phyloP scores from a whole-genome alignment of 345 rosid genomes.

The Hibiscus syriacus region DNA sequence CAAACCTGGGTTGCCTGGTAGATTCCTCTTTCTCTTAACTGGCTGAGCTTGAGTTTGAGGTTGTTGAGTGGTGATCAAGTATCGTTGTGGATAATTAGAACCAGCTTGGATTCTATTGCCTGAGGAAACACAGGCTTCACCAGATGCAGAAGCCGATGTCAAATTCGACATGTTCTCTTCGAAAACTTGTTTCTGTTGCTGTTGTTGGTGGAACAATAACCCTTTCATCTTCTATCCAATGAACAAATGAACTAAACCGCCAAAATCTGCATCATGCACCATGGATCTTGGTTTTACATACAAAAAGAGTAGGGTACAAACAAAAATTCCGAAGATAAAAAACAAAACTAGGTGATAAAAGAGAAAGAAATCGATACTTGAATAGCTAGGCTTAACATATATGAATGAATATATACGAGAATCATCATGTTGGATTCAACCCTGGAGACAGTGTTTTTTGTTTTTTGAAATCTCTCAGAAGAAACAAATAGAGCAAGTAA shows the following conservation, averaged over 20 bases:
- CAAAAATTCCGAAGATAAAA: conserved; percentile 12
- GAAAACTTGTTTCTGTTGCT: conserved; percentile 18
- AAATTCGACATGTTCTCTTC: conserved; percentile 88
- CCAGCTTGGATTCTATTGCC: conserved; percentile 52
- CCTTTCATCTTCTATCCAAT: conserved; percentile 29
- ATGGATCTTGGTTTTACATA: conserved; percentile 14
- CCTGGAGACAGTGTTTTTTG: no score
- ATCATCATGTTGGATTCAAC: conserved; percentile 65
- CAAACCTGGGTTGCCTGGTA: conserved; percentile 91
- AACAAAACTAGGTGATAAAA: background rate
- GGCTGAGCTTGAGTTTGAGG: conserved; percentile 41
- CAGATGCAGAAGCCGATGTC: conserved; percentile 83
- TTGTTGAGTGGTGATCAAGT: conserved; percentile 33
- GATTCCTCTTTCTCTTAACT: conserved; percentile 67
- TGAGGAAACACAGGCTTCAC: conserved; percentile 71
- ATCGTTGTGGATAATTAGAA: conserved; percentile 31
- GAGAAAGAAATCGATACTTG: conserved; percentile 20
- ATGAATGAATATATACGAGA: background rate
- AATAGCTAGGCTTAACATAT: conserved; percentile 7
- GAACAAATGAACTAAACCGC: background rate
- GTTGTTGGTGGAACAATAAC: conserved; percentile 40
- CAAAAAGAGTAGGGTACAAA: background rate
- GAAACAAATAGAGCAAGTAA: background rate
- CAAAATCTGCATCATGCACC: conserved; percentile 17
- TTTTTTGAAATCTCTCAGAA: no score